Conservation (phyloP, 2,329 filamentous ascomycete species). For the Lasiodiplodia sp. region DNA sequence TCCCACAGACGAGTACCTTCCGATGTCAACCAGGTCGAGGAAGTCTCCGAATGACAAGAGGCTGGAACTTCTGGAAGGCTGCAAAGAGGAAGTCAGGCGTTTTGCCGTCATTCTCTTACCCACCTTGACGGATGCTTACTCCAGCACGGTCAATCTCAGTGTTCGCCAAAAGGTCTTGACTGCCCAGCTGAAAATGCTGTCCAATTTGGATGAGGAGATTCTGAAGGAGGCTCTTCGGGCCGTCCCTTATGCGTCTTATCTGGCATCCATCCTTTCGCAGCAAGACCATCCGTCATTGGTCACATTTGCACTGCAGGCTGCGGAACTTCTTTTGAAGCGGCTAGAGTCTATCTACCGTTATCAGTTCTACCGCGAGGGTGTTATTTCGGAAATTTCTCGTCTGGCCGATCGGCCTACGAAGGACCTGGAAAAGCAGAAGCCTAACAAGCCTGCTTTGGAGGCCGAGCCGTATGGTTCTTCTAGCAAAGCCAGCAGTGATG, state of each 20-base stretch:
- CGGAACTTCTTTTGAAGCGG: constrained; percentile 84
- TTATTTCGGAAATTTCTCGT: constrained; percentile 88
- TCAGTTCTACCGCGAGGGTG: constrained; percentile 96
- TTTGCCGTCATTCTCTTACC: constrained; percentile 94
- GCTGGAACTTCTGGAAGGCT: constrained; percentile 80
- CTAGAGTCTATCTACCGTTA: constrained; percentile 90
- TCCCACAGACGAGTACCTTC: constrained; percentile 54
- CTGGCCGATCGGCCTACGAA: constrained; percentile 65
- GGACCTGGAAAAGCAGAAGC: constrained; percentile 37
- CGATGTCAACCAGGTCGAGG: constrained; percentile 53
- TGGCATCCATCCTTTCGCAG: constrained; percentile 94
- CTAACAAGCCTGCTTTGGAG: constrained; percentile 37
- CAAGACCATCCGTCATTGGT: constrained; percentile 91
- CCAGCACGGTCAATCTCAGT: constrained; percentile 93
- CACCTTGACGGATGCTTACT: constrained; percentile 94
- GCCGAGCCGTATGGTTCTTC: constrained; percentile 39
- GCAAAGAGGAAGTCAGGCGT: constrained; percentile 84
- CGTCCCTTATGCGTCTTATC: constrained; percentile 93
- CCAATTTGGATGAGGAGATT: constrained; percentile 86
- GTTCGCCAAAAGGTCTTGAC: constrained; percentile 94
- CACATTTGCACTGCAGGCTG: constrained; percentile 84
- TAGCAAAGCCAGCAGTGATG: constrained; percentile 36
- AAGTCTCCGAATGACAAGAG: constrained; percentile 79
- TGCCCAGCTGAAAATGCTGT: constrained; percentile 98
- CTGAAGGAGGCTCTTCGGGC: constrained; percentile 84